phyloP scores from a whole-genome alignment of 257 asterid species.

The Nicotiana noctiflora region DNA sequence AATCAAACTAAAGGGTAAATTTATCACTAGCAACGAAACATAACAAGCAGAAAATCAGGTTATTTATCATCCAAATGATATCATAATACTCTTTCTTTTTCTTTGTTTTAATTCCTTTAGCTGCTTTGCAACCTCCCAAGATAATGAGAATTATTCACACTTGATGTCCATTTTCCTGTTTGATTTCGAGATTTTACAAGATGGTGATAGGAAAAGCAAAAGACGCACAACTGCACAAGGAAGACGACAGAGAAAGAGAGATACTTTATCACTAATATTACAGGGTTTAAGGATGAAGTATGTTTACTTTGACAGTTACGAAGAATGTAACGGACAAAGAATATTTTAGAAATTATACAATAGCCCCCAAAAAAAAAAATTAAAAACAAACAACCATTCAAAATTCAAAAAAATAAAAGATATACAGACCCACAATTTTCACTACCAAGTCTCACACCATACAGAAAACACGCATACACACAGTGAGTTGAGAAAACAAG shows the following conservation, averaged over 20 bases:
- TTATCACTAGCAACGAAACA: background rate
- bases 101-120: background rate
- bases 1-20: background rate
- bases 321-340: background rate
- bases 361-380: background rate
- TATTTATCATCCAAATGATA: background rate
- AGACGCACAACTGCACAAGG: background rate
- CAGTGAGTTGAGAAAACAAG: background rate
- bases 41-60: background rate
- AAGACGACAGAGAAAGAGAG: background rate
- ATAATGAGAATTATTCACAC: background rate
- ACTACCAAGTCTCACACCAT: background rate
- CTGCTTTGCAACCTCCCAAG: background rate
- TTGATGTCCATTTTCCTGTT: background rate
- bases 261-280: background rate
- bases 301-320: background rate
- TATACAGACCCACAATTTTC: background rate
- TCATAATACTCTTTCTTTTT: background rate
- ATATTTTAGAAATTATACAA: too few species aligned
- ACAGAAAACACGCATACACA: background rate
- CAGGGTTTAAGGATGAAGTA: background rate
- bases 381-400: too few species aligned
- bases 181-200: background rate
- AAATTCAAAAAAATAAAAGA: too few species aligned
- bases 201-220: background rate